Percentiles rank a stretch among this genome's conserved stretches.
phyloP scores from a whole-genome alignment of 139 green algal species.

The Chlamydomonas incerta region DNA sequence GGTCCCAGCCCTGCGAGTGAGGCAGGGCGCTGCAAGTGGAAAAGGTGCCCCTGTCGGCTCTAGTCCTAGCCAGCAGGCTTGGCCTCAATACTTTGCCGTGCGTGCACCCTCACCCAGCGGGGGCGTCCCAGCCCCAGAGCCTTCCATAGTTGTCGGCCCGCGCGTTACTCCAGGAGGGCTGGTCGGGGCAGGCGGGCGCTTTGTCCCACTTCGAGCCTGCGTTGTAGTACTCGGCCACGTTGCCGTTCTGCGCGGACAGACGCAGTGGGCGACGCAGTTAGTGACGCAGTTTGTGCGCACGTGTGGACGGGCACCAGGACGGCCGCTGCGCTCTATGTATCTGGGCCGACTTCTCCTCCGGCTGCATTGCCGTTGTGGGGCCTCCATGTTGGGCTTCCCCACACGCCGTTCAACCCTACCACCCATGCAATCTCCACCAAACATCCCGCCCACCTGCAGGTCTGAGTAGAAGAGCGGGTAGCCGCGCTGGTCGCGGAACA shows the following conservation, averaged over 20 bases:
- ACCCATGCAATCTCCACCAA: background rate
- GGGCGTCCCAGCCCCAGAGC: constrained; percentile 44
- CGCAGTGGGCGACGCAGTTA: background rate
- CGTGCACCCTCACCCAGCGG: no score
- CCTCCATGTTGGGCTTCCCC: no score
- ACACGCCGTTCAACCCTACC: no score
- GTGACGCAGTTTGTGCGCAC: background rate
- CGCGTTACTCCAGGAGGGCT: constrained; percentile 21
- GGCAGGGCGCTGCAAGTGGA: no score
- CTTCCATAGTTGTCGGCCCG: constrained; percentile 40
- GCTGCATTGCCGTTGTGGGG: no score
- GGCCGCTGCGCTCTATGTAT: no score
- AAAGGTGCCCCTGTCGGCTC: no score
- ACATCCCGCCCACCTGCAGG: constrained; percentile 22
- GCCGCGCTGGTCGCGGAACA: constrained; percentile 27
- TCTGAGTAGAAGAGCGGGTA: constrained; percentile 41
- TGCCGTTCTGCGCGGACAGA: constrained; percentile 14
- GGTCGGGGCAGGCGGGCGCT: constrained; percentile 8
- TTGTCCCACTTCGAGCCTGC: constrained; percentile 40
- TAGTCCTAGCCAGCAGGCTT: no score
- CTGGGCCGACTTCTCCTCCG: no score
- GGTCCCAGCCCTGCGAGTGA: no score
- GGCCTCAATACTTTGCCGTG: no score
- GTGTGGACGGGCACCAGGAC: background rate
- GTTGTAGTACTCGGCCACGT: constrained; percentile 40